Base-by-base conservation (phyloP, 495 filamentous ascomycete genomes). In the Parathielavia appendiculata region DNA sequence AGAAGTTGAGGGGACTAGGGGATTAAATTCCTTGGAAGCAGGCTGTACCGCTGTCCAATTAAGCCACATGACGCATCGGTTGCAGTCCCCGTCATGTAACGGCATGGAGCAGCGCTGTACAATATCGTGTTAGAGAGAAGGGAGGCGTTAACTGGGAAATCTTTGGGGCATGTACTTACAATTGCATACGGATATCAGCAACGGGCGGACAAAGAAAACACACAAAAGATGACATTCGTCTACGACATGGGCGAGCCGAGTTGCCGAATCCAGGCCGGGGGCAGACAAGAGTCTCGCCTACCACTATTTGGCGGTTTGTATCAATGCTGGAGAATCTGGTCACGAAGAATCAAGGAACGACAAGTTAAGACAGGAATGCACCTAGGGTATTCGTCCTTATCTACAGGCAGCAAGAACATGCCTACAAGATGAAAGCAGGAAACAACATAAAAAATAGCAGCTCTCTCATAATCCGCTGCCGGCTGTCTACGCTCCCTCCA, bases 361-460 rank as follows among this genome's bases (percentile, higher is more conserved):
- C 40, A 13, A 49, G 20, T 22, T 12, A 52, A 48, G 17, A 56
- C 34, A 51, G 45, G 20, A 51, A 55, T 40, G 50, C 44, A 49
- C 43, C 60, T 32, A 50, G 59, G 59, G 59, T 65, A 62, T 65
- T 62, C 39, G 53, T 46, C 36, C 54, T 47, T 60, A 61, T 48
- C 51, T 49, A 60, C 22, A 50, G n/a, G 43, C 32, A 47, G n/a
- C 4, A 48, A 54, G 19, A 50, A 26, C 26, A n/a, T 4, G 19
- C 16, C 13, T 2, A 46, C 14, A 16, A 10, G 7, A 51, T 5
- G 4, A 38, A 51, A 23, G 32, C 38, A 36, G 23, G 32, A 13
- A 50, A 20, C 32, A 50, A 16, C 19, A 10, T 22, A 6, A 22
- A 46, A 22, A 22, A 39, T 10, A 10, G 10, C 19, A 26, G 44